Evolutionary conservation across 2,329 filamentous ascomycete species (phyloP), one percentile per base, ranked within the genome.

Genomic region (Ophiostoma pallidulum): DNA sequence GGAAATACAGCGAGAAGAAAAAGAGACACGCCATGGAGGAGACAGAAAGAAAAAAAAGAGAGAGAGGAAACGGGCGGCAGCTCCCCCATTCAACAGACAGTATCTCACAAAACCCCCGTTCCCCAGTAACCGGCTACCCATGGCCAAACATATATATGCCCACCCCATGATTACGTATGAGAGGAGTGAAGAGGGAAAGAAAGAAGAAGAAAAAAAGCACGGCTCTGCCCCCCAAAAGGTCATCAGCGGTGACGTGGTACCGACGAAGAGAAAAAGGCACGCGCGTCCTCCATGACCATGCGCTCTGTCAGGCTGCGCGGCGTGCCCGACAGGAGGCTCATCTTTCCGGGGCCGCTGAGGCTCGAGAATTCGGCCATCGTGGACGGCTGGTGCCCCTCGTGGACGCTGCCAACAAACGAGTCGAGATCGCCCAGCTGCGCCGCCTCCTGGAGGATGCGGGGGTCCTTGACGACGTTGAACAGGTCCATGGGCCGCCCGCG

Each of bases 321-420:
- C 44, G 55, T 56, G 24, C 54, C 57, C 10, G 54, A 53, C 14
- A 53, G 31, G n/a, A 41, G 46, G 10, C 22, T 28, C 14, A 36
- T 20, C 32, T 35, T 26, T 9, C 46, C 47, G 24, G 29, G 26
- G 32, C 39, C 36, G 6, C 48, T 53, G 29, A 49, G 41, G n/a
- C 47, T 55, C 29, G 49, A 53, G 41, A 60, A 43, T 35, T 53
- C 58, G 14, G 22, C 57, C 59, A 35, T 59, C 47, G 52, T 60
- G 59, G 51, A 57, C 24, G 37, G 46, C 22, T 22, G 33, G 20
- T 33, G 28, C 10, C 32, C 37, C 26, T 59, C 63, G 44, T 65
- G 57, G 5, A 71, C 55, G 51, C 67, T 69, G 8, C 68, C 69
- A 2, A 71, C 65, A 51, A 69, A 69, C 8, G 61, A 62, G 35